Evolutionary conservation across 2,329 filamentous ascomycete genomes (phyloP), one percentile per base, ranked within the genome.

Genomic region (Karstenula rhodostoma): DNA sequence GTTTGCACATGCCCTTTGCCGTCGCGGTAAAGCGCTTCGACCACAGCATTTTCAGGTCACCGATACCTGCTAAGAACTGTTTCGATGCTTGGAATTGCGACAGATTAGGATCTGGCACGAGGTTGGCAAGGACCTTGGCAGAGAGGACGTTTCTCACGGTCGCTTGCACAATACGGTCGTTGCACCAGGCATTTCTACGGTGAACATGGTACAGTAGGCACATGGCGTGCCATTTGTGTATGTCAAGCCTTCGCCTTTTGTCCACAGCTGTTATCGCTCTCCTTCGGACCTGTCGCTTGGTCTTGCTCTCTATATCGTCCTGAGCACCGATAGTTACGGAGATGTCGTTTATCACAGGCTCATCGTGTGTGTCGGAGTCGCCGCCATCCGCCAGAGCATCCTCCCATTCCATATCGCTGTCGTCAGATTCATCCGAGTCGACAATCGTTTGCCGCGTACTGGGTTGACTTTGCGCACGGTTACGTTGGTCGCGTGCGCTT

Each of bases 221-320:
- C 15, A 97, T 80, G 0, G 98, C 66, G 78, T 99, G 94, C 62
- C 89, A 83, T 77, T 94, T 96, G 77, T 99, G 95, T n/a, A 93
- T 84, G 54, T 92, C 86, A 32, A 95, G 75, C 22, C 94, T 87
- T 32, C 84, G 73, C 49, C 82, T 84, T 63, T 84, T 88, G 63
- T 90, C 88, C 0, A 82, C 81, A 7, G 81, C 80, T 1, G 85
- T 85, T 17, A 85, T 78, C 22, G 85, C 82, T 62, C 84, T 86
- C 55, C 85, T 80, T 64, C 81, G 80, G 29, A 72, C 62, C 56
- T 71, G 73, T 51, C 69, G 69, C 61, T 66, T 72, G 2, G 61
- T 73, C 23, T 78, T 55, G 27, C 13, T 80, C 17, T 79, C 59
- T 10, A 68, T 68, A 1, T 64, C 63, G 37, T 64, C 62, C 58